Base-by-base conservation (phyloP, 2,329 filamentous ascomycete genomes). In the Aspergillus sp. region DNA sequence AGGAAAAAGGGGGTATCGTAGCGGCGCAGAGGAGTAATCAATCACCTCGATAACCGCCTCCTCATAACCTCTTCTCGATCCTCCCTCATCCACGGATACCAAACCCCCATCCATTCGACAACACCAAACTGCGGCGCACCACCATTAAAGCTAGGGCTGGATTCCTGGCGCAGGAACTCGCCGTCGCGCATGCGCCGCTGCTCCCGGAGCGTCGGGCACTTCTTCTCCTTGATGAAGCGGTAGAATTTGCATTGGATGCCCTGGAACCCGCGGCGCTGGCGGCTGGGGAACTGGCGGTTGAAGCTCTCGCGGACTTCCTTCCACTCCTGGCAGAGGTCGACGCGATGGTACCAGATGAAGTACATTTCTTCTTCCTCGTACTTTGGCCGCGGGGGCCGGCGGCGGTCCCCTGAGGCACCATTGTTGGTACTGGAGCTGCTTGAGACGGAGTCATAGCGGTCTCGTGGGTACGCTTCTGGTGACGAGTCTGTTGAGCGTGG, bases 241-340 rank as follows among this genome's bases (percentile, higher is more conserved):
- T 81, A 81, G 63, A 78, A 80, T 59, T 78, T 79, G 71, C 78
- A 81, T 64, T 80, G 78, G 18, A 81, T 77, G 0, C 78, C 78
- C 58, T 76, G 73, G 63, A 78, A 78, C 5, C 72, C 72, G 13
- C 73, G 68, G 20, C 73, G 68, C 61, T 74, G 74, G 15, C 73
- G 71, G 12, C 64, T 66, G 17, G 75, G 74, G 53, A 80, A 80
- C 56, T 78, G 76, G 0, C 63, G 66, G 61, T 77, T 76, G 61
- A 78, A 80, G 55, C 70, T 72, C 53, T 76, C 71, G 24, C 73
- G 71, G 20, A 80, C 74, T 58, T 77, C 71, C 58, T 75, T 76
- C 78, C 78, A 80, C 58, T 78, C 74, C 65, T 78, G 72, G 45
- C 70, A 70, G 24, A 79, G 69, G 61, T 80, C 78, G 24, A 76